These are phyloP conservation scores for Pichia sp. DNA, from an alignment of 1,139 yeast genomes.

Conservation along the genomic window DNA sequence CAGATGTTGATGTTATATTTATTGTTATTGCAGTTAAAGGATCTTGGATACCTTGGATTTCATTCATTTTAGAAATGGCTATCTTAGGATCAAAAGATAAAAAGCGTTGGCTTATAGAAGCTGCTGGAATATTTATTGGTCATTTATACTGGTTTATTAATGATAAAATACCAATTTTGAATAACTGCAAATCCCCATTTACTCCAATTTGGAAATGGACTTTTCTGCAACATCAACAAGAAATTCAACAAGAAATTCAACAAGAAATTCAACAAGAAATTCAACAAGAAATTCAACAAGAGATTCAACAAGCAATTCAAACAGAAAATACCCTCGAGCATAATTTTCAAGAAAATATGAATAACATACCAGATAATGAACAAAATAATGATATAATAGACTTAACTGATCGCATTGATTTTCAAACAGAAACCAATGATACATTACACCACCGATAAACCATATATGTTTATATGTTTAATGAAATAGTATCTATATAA, in stretches of 20 bases:
- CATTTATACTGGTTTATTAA: constrained; percentile 37
- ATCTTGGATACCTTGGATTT: constrained; percentile 36
- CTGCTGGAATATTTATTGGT: constrained; percentile 38
- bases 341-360: background rate
- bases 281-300: background rate
- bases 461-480: background rate
- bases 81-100: background rate
- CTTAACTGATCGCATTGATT: background rate
- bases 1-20: constrained; percentile 30
- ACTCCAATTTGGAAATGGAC: constrained; percentile 30
- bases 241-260: background rate
- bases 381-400: background rate
- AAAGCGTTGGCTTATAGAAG: constrained; percentile 23
- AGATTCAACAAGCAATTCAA: background rate
- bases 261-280: constrained; percentile 1
- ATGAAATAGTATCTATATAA: background rate
- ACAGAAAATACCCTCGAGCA: background rate
- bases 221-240: background rate
- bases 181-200: constrained; percentile 25
- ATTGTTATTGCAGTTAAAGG: constrained; percentile 3
- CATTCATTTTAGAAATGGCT: constrained; percentile 15
- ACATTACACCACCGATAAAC: constrained; percentile 4
- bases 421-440: constrained; percentile 6
- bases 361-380: background rate
- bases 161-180: constrained; percentile 38